Conservation (phyloP, 1,284 basidiomycete genomes). For the Cystobasidium slooffiae region DNA sequence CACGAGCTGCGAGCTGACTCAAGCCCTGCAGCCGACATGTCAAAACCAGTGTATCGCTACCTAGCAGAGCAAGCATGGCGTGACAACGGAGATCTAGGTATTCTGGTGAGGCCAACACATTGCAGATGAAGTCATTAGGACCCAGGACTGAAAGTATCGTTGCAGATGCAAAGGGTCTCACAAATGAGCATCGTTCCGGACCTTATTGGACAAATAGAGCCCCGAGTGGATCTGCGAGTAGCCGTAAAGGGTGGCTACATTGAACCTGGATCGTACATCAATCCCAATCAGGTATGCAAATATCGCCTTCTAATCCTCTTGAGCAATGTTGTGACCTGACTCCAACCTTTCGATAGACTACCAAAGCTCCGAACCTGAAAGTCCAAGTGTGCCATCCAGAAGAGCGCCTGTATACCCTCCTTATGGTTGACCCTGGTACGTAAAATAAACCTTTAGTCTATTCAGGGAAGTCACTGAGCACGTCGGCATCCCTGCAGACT, state of each 20-base stretch:
- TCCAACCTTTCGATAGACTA: conserved; percentile 61
- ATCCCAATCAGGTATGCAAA: conserved; percentile 66
- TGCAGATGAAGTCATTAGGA: no score
- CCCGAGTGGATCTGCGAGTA: conserved; percentile 73
- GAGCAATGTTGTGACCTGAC: conserved; percentile 1
- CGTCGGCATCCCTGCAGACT: conserved; percentile 62
- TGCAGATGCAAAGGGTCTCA: conserved; percentile 84
- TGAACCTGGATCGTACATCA: conserved; percentile 71
- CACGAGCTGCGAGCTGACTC: no score
- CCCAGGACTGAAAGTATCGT: conserved; percentile 16
- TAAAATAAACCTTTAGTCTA: neutral
- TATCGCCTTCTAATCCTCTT: neutral
- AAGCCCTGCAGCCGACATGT: conserved; percentile 57
- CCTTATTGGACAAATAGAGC: conserved; percentile 72
- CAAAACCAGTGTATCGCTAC: conserved; percentile 71
- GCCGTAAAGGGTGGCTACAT: conserved; percentile 65
- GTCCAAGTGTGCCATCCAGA: conserved; percentile 80
- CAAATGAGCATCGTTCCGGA: conserved; percentile 92
- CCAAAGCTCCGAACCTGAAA: conserved; percentile 67
- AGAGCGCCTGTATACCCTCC: conserved; percentile 79
- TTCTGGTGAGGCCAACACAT: conserved; percentile 66
- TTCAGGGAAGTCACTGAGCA: neutral
- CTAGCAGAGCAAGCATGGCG: conserved; percentile 84
- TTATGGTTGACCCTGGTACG: conserved; percentile 82
- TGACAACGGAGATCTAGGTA: conserved; percentile 77